Evolutionary conservation across 345 rosid genomes (phyloP).

Genomic region (Lumnitzera littorea): DNA sequence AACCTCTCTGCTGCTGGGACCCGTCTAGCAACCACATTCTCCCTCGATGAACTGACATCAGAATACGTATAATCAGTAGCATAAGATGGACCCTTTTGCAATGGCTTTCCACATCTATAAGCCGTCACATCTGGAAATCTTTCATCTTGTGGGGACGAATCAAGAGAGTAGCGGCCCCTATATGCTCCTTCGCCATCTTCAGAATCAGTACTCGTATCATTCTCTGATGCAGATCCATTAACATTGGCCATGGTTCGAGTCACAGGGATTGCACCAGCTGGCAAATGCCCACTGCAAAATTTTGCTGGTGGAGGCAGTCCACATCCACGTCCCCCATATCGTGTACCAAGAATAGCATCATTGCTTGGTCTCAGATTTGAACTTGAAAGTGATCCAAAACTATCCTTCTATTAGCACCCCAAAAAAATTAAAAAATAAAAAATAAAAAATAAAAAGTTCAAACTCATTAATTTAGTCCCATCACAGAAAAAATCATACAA

Average conservation of each 20-base stretch:
- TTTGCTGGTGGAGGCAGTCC: slow-evolving; percentile 51
- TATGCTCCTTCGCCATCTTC: slow-evolving; percentile 41
- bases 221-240: slow-evolving; percentile 52
- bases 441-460: neutral
- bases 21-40: slow-evolving; percentile 37
- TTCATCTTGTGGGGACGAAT: slow-evolving; percentile 64
- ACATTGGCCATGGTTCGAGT: slow-evolving; percentile 33
- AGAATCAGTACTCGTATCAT: slow-evolving; percentile 50
- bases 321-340: slow-evolving; percentile 27
- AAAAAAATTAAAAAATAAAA: neutral
- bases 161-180: slow-evolving; percentile 38
- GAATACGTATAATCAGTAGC: slow-evolving; percentile 48
- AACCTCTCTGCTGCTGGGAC: slow-evolving; percentile 24
- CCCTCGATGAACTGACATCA: slow-evolving; percentile 82
- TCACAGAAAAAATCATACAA: neutral
- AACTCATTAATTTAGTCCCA: slow-evolving; percentile 1
- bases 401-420: slow-evolving; percentile 21
- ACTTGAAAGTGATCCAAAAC: slow-evolving; percentile 15
- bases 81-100: slow-evolving; percentile 25
- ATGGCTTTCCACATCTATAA: slow-evolving; percentile 2
- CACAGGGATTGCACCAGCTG: slow-evolving; percentile 40
- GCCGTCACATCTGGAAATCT: slow-evolving; percentile 30
- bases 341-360: slow-evolving; percentile 22
- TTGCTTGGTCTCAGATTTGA: slow-evolving; percentile 29
- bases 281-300: slow-evolving; percentile 55